Evolutionary conservation across 140 eudicot species (phyloP).

Genomic region (Ambrosia hybrid): DNA sequence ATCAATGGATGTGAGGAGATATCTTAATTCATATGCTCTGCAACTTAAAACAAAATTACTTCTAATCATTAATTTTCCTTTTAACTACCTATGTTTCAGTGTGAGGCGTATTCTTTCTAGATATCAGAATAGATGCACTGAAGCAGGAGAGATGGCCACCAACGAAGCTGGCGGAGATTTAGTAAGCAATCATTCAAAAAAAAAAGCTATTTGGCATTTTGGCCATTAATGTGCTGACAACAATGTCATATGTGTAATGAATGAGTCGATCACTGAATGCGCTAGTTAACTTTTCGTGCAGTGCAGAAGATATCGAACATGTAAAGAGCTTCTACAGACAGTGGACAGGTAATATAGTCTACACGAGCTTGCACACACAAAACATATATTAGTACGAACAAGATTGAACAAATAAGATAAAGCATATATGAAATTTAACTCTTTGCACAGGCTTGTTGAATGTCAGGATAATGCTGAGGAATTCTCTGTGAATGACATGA

Average conservation of each 20-base stretch:
- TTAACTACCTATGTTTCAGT: conserved; percentile 15
- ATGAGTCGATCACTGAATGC: not conserved
- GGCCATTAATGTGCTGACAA: not conserved
- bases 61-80: not conserved
- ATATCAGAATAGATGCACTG: conserved; percentile 8
- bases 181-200: not conserved
- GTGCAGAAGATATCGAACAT: conserved; percentile 17
- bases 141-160: conserved; percentile 15
- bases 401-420: not conserved
- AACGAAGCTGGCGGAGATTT: not conserved
- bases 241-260: not conserved
- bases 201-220: not conserved
- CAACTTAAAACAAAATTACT: not conserved
- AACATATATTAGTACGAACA: not conserved
- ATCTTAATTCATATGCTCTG: not conserved
- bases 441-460: conserved; percentile 28
- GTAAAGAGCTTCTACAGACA: conserved; percentile 28
- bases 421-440: not conserved
- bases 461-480: conserved; percentile 4
- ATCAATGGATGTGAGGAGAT: not conserved
- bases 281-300: conserved; percentile 9
- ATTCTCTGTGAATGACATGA: conserved; percentile 22
- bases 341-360: conserved; percentile 23
- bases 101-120: conserved; percentile 21
- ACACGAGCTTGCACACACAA: not conserved